Evolutionary conservation across 495 filamentous ascomycete genomes (phyloP), one percentile per base, ranked within the genome.

Genomic region (Penicillium robsamsonii): DNA sequence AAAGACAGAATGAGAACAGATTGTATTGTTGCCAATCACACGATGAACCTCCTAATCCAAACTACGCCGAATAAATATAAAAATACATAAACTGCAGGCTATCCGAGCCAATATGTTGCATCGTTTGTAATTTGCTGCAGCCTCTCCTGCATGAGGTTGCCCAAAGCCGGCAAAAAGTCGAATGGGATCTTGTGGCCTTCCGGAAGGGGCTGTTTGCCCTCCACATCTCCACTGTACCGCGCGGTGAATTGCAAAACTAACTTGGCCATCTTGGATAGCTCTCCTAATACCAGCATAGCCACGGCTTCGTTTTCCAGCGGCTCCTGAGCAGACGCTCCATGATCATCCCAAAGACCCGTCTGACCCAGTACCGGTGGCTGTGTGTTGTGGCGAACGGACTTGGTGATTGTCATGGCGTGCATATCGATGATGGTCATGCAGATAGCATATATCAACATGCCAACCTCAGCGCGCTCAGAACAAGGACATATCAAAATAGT

Each of bases 401-500:
- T 47, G 13, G 46, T 24, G 11, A 50, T 27, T 25, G 31, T 29
- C 15, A 38, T 31, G 35, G 25, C 53, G 33, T 63, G 53, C 27
- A 60, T 33, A 47, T 65, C 62, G 15, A 62, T 22, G 45, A 65
- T 56, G 0, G 42, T 22, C 40, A 58, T 48, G 25, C 62, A 65
- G 3, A 57, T 49, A 5, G 62, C 52, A 37, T 52, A 51, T 9
- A 62, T 35, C 15, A 59, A 20, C 15, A 62, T 53, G 7, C 42
- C 59, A 8, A 58, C 51, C n/a, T 65, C 55, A 15, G 44, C 40
- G 12, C 48, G 48, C 40, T 45, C 46, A 1, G 59, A 59, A 12
- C 62, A 65, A 25, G 59, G 53, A 24, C 62, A 65, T 8, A 57
- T 48, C 37, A 62, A 20, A 38, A 65, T 62, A 1, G 24, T 53